Evolutionary conservation across 345 rosid genomes (phyloP), one percentile per base, ranked within the genome.

Genomic region (Adansonia digitata): DNA sequence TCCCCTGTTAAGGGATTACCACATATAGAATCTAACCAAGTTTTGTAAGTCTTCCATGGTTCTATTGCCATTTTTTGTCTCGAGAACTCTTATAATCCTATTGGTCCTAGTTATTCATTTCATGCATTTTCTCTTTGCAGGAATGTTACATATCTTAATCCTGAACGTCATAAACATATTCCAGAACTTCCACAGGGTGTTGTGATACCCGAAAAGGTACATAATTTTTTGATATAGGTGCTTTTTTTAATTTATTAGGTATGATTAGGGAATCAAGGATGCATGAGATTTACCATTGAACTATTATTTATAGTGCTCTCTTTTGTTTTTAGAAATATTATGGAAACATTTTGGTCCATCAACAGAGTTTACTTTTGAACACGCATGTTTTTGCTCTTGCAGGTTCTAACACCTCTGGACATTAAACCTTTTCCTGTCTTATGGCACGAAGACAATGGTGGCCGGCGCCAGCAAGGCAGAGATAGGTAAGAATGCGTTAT

Each of bases 381-480:
- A 18, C 31, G 22, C 48, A 34, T 39, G 10, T 15, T n/a, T n/a
- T n/a, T 43, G 20, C 66, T 49, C 45, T 80, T 87, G 83, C 89
- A 96, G 99, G 82, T 89, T 69, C 52, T 96, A 77, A 89, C 89
- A 63, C 77, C 89, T 60, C 64, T 70, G 65, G 98, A 96, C 81
- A 77, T 92, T 77, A 96, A 93, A 86, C 97, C 97, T 35, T 84
- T 86, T 55, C 98, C 98, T 37, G 75, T 79, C 17, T 77, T 93
- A 63, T 96, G 99, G 99, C 99, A 95, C 78, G 99, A 93, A 80
- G 97, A 95, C 74, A 90, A 87, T 72, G 56, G 86, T 66, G 76
- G 90, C 72, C 85, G 97, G 73, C 93, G 90, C 55, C 91, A 90
- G 72, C 94, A 84, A 75, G 85, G 87, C 73, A 87, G 97, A 86